Percentiles rank a stretch among this genome's conserved stretches.
Conservation (phyloP, 495 filamentous ascomycete genomes). For the Astrothelium subdiscretum region DNA sequence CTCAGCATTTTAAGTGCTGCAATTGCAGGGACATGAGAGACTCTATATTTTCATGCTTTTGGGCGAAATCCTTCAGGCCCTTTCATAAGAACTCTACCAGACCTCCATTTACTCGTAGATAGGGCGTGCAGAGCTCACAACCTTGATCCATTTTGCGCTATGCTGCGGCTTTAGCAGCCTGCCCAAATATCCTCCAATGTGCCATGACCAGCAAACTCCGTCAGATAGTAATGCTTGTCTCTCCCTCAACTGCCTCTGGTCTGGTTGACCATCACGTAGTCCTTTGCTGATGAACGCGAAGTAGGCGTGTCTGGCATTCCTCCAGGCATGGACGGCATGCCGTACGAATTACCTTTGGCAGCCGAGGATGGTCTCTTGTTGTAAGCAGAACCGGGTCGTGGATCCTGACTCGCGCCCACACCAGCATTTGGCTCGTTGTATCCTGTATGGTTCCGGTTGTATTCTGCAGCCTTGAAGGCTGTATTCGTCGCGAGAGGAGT, state of each 20-base stretch:
- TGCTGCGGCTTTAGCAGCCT: background rate
- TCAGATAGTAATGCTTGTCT: background rate
- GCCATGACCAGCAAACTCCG: background rate
- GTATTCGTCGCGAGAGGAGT: constrained; percentile 4
- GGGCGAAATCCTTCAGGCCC: too few relatives aligned
- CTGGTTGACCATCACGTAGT: constrained; percentile 17
- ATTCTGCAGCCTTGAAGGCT: background rate
- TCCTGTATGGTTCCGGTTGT: background rate
- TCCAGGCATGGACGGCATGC: constrained; percentile 12
- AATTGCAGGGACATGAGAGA: background rate
- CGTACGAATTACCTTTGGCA: constrained; percentile 5
- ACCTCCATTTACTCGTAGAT: background rate
- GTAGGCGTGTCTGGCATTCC: constrained; percentile 10
- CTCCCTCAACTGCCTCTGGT: background rate
- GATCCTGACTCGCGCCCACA: constrained; percentile 1
- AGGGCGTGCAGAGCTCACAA: background rate
- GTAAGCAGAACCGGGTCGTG: constrained; percentile 4
- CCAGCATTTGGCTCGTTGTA: background rate
- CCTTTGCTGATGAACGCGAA: constrained; percentile 6
- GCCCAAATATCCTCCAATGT: background rate
- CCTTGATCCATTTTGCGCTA: background rate
- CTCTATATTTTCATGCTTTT: background rate
- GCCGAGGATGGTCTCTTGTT: background rate
- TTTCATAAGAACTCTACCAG: background rate
- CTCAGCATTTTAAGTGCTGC: background rate